Evolutionary conservation across 352 stramenopile species (phyloP), one percentile per base, ranked within the genome.

Genomic region (Phytophthora cactorum): DNA sequence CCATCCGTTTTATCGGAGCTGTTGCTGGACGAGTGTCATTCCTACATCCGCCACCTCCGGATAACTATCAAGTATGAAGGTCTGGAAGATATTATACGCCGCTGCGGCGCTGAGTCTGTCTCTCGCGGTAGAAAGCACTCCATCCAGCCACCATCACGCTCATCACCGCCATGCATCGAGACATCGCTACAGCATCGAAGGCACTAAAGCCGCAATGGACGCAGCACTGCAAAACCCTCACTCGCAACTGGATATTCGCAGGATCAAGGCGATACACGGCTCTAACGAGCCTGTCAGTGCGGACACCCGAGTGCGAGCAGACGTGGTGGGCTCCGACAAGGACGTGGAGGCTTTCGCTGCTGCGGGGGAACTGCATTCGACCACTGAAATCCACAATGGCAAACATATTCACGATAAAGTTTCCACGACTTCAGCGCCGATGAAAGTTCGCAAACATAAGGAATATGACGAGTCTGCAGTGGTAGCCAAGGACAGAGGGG

Each of bases 401-500:
- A 66, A 71, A 43, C 61, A 55, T 44, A 50, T 76, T 46, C 67
- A 41, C 10, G 71, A 63, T 14, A 68, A 58, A 52, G 25, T 79
- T 9, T 66, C 61, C 2, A 74, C 29, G 27, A 63, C 52, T 3
- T 66, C 59, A 5, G 31, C 47, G 11, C 56, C 55, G 0, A 58
- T 82, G 52, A 78, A 84, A 17, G 53, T 87, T 25, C 67, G 72
- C 17, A 52, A 74, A 47, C 57, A 75, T 31, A 66, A 72, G n/a
- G 45, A 52, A 5, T 72, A 72, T 5, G 69, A 66, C 15, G 65
- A 81, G n/a, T 64, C 72, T 4, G 11, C 66, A 39, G 52, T 77
- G 3, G 63, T 83, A 22, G 61, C 67, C 1, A 68, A 79, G 14
- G 84, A 92, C 63, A 70, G 79, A 32, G 66, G 57, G 9, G 69